These are phyloP conservation scores for Penicillium sumatraense DNA, from an alignment of 2,329 filamentous ascomycete species.

Conservation along the genomic window DNA sequence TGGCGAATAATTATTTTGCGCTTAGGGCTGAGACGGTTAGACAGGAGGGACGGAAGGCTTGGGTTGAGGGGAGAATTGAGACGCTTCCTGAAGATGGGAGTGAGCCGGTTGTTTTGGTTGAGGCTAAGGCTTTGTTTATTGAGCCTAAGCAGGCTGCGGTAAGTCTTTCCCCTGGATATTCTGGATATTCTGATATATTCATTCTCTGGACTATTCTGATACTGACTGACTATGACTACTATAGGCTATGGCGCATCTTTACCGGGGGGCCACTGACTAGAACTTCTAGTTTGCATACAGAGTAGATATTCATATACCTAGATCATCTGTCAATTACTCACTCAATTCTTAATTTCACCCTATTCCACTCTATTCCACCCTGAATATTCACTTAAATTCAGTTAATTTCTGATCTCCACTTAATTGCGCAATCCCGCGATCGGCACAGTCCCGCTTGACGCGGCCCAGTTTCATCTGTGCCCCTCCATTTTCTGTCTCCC, in stretches of 20 bases:
- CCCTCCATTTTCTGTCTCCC: conserved; percentile 3
- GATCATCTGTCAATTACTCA: too few species aligned
- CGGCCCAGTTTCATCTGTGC: conserved; percentile 21
- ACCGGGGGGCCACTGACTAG: conserved; percentile 21
- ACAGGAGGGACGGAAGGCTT: conserved; percentile 91
- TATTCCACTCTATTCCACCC: neutral
- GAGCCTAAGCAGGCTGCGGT: conserved; percentile 83
- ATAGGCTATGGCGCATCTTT: conserved; percentile 19
- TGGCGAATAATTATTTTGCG: conserved; percentile 75
- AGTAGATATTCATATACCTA: too few species aligned
- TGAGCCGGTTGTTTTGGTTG: conserved; percentile 70
- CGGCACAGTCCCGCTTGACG: conserved; percentile 25
- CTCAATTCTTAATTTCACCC: neutral
- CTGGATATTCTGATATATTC: neutral
- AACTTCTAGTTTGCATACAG: too few species aligned
- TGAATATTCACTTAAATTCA: neutral
- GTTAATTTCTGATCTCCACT: neutral
- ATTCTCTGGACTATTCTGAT: conserved; percentile 1
- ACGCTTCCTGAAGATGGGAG: conserved; percentile 69
- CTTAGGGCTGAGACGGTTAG: conserved; percentile 78
- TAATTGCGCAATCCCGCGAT: conserved; percentile 28
- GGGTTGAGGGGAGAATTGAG: conserved; percentile 88
- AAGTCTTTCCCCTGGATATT: too few species aligned
- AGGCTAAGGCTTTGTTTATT: conserved; percentile 85
- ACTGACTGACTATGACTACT: conserved; percentile 12